A percentile compares a stretch with the other conserved stretches of the same genome.
These are phyloP conservation scores for Dissoconium aciculare DNA, from an alignment of 2,329 filamentous ascomycete genomes.

Conservation along the genomic window DNA sequence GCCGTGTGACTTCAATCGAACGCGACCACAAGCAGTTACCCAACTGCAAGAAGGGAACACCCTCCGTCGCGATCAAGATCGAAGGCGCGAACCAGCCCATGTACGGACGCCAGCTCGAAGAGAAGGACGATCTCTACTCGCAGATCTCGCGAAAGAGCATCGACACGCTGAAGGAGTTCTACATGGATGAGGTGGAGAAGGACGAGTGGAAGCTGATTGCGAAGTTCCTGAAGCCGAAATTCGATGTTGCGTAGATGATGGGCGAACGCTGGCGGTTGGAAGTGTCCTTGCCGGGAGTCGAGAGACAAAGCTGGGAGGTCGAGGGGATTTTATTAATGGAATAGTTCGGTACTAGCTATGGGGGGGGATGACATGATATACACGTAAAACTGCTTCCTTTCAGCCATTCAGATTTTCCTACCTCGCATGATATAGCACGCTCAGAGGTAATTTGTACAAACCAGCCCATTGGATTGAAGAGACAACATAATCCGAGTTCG, in stretches of 20 bases:
- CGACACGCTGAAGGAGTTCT: slow-evolving; percentile 91
- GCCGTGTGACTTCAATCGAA: slow-evolving; percentile 94
- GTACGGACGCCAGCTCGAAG: slow-evolving; percentile 90
- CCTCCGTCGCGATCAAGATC: slow-evolving; percentile 96
- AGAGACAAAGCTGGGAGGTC: too few species aligned
- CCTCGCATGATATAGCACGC: too few species aligned
- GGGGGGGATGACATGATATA: too few species aligned
- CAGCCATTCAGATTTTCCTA: too few species aligned
- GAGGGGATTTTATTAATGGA: too few species aligned
- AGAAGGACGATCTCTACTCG: slow-evolving; percentile 76
- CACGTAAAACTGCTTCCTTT: too few species aligned
- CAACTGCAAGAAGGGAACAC: slow-evolving; percentile 88
- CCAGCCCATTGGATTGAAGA: too few species aligned
- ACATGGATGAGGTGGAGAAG: slow-evolving; percentile 69
- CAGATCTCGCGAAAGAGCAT: slow-evolving; percentile 77
- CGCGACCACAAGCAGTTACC: slow-evolving; percentile 91
- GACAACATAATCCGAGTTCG: too few species aligned
- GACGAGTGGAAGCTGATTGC: slow-evolving; percentile 93
- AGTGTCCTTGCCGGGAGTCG: too few species aligned
- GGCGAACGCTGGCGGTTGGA: too few species aligned
- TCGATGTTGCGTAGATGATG: slow-evolving; percentile 46
- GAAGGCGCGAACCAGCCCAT: slow-evolving; percentile 84
- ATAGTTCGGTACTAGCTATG: too few species aligned
- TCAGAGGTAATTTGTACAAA: too few species aligned
- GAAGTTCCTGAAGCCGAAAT: slow-evolving; percentile 75